Conservation (phyloP, 1,284 basidiomycete species). For the Ganoderma meredithae region DNA sequence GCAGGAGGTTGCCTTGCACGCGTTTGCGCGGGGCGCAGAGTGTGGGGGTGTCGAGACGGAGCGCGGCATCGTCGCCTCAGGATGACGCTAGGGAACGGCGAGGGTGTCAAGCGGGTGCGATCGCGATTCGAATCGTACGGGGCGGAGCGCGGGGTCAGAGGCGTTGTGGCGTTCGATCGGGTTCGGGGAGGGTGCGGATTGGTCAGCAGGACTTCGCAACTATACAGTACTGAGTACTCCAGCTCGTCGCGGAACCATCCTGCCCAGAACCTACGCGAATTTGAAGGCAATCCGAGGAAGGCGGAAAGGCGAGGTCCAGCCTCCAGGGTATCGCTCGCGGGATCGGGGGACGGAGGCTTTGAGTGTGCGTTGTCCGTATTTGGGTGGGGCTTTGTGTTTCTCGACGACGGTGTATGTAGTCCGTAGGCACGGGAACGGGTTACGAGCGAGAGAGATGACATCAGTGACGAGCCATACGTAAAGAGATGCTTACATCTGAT, state of each 20-base stretch:
- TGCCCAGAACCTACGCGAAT: not conserved
- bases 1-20: not conserved
- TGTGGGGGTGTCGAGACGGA: not conserved
- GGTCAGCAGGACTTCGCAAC: not conserved
- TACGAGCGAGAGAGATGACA: not conserved
- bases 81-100: not conserved
- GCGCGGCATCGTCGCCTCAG: not conserved
- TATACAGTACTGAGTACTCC: too few relatives aligned
- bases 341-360: not conserved
- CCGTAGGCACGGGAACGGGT: not conserved
- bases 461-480: not conserved
- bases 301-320: not conserved
- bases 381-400: conserved; percentile 4
- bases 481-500: conserved; percentile 8
- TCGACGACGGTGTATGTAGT: not conserved
- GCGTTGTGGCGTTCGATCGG: not conserved
- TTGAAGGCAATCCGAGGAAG: not conserved
- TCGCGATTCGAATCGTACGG: conserved; percentile 1
- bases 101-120: not conserved
- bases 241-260: not conserved
- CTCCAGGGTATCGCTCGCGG: not conserved
- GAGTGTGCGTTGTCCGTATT: conserved; percentile 5
- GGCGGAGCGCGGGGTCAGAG: not conserved
- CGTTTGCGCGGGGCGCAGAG: not conserved
- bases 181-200: not conserved